phyloP scores from a whole-genome alignment of 192 early-diverging fungal species.

The Coemansia pectinata region DNA sequence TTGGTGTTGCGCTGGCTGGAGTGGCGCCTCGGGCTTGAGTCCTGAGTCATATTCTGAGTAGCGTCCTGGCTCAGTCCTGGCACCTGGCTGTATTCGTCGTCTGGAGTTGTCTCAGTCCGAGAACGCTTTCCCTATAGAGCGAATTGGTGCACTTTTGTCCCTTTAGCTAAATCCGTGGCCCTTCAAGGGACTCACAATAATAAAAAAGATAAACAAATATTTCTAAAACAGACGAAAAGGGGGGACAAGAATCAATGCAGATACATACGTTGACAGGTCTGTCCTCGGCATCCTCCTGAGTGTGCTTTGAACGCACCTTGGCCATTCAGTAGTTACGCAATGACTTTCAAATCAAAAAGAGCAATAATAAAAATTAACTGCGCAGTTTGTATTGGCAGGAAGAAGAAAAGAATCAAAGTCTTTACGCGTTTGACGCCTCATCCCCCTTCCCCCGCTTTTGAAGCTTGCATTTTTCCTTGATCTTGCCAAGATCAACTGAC shows the following conservation, averaged over 20 bases:
- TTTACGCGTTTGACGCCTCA: neutral
- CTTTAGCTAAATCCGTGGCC: neutral
- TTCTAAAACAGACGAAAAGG: neutral
- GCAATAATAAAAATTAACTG: neutral
- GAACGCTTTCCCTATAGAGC: constrained; percentile 20
- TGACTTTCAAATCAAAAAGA: neutral
- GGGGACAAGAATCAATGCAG: neutral
- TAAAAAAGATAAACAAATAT: neutral
- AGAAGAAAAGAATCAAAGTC: neutral
- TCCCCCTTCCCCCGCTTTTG: too few species aligned
- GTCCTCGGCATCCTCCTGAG: constrained; percentile 7
- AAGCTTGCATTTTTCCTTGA: too few species aligned
- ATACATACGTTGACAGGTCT: constrained; percentile 10
- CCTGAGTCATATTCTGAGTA: neutral
- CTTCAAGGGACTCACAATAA: neutral
- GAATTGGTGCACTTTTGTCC: neutral
- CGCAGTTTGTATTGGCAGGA: neutral
- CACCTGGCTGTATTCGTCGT: neutral
- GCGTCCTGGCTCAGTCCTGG: neutral
- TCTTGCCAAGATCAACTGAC: neutral
- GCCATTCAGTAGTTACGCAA: constrained; percentile 16
- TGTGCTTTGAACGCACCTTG: constrained; percentile 35
- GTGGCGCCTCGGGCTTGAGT: neutral
- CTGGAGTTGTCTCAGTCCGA: constrained; percentile 1
- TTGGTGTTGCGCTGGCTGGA: constrained; percentile 16